Conservation (phyloP, 352 stramenopile species). For the Peronosclerospora sorghi region DNA sequence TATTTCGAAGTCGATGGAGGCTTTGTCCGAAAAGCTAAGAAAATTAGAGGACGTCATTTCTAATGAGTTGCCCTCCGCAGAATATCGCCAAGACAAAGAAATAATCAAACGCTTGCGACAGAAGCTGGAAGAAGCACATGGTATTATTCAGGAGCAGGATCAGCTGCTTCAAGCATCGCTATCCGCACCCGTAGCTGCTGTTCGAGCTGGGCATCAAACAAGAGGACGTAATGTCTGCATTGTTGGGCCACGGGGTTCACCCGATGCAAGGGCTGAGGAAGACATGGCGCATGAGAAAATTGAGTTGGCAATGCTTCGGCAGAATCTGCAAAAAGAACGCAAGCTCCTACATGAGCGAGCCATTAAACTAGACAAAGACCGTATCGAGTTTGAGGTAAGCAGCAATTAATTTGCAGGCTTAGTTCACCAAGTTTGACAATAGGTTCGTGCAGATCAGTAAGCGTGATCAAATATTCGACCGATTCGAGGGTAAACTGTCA, state of each 20-base stretch:
- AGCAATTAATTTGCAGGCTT: conserved; percentile 7
- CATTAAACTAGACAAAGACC: conserved; percentile 48
- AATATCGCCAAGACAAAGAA: conserved; percentile 23
- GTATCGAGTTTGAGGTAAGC: conserved; percentile 45
- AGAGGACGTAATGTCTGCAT: conserved; percentile 1
- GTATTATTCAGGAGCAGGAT: conserved; percentile 58
- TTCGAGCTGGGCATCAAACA: conserved; percentile 1
- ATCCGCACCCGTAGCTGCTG: conserved; percentile 3
- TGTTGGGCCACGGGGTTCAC: conserved; percentile 9
- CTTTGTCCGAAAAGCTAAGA: conserved; percentile 33
- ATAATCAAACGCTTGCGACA: conserved; percentile 41
- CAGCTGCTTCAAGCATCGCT: conserved; percentile 59
- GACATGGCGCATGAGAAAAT: conserved; percentile 26
- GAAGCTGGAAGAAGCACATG: conserved; percentile 55
- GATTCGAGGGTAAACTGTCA: background rate
- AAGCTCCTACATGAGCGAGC: conserved; percentile 36
- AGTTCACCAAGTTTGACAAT: conserved; percentile 3
- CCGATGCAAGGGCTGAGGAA: conserved; percentile 15
- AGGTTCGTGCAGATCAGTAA: conserved; percentile 24
- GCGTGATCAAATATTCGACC: conserved; percentile 24
- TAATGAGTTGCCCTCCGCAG: conserved; percentile 22
- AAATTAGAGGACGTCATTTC: conserved; percentile 51
- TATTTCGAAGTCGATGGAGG: conserved; percentile 39
- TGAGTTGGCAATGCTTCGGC: conserved; percentile 20
- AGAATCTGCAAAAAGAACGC: conserved; percentile 35